A percentile compares a stretch with the other conserved stretches of the same genome.
phyloP scores from a whole-genome alignment of 2,329 filamentous ascomycete genomes.

The Incumbomyces lentus region DNA sequence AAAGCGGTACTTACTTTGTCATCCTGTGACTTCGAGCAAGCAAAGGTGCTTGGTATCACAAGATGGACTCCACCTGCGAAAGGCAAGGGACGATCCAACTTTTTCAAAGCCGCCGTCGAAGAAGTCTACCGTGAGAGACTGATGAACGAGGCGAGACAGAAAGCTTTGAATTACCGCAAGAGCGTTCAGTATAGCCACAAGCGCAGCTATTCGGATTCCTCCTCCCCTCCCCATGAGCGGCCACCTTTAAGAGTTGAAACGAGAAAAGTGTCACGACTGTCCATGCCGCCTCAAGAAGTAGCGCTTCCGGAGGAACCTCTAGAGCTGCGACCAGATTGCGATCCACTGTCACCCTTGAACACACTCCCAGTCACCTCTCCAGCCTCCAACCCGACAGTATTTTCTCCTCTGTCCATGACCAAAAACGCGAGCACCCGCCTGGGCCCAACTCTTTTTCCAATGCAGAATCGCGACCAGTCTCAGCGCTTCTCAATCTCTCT shows the following conservation, averaged over 20 bases:
- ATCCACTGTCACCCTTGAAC: slow-evolving; percentile 1
- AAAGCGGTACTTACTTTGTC: slow-evolving; percentile 44
- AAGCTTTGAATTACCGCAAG: slow-evolving; percentile 12
- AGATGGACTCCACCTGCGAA: slow-evolving; percentile 42
- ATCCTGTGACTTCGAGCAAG: slow-evolving; percentile 39
- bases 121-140: slow-evolving; percentile 45
- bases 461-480: slow-evolving; percentile 10
- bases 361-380: slow-evolving; percentile 8
- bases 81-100: slow-evolving; percentile 42
- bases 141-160: slow-evolving; percentile 13
- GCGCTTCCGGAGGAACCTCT: not conserved
- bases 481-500: not conserved
- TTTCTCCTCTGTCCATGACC: slow-evolving; percentile 16
- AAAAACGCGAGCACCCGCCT: slow-evolving; percentile 16
- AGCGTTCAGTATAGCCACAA: slow-evolving; percentile 4
- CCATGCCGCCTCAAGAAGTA: slow-evolving; percentile 1
- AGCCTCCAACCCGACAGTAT: slow-evolving; percentile 15
- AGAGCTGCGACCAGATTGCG: slow-evolving; percentile 5
- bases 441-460: slow-evolving; percentile 18
- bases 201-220: not conserved
- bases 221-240: not conserved
- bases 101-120: slow-evolving; percentile 51
- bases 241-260: not conserved
- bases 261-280: not conserved
- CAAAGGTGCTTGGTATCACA: slow-evolving; percentile 45